Base-by-base conservation (phyloP, 2,329 filamentous ascomycete species). In the Drechmeria coniospora region DNA sequence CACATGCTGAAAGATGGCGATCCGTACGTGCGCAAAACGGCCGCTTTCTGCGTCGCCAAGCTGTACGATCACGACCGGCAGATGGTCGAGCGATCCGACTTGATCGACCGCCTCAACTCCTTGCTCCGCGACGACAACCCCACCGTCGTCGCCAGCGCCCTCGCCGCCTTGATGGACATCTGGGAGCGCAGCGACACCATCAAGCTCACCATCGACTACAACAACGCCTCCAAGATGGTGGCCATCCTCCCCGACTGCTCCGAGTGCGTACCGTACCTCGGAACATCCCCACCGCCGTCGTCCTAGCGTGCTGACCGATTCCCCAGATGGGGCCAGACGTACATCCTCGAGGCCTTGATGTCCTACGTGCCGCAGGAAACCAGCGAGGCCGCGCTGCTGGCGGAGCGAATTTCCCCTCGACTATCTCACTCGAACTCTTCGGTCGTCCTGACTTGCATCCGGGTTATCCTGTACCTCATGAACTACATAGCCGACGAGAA, bases 121-220 rank as follows among this genome's bases (percentile, higher is more conserved):
- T 78, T 98, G 61, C 59, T 98, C 31, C 74, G 84, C 45, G 90
- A 98, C 42, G 87, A 95, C 50, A 98, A 98, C 46, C 87, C 90
- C 1, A 98, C 90, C 0, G 90, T 98, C 3, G 87, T 98, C 14
- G 87, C 90, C 8, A 94, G 86, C 49, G 86, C 92, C 6, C 57
- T 98, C 36, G 87, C 90, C 15, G 68, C 80, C 20, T 53, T 98
- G 45, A 90, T 93, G 72, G 90, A 98, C 53, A 95, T 98, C 27
- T 98, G 90, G 90, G 90, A 95, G 51, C 70, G 87, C 32, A 95
- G 86, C 49, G 87, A 95, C 53, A 83, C 80, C 32, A 98, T 98
- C 54, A 94, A 93, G 51, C 73, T 98, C 36, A 95, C 90, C 4
- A 94, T 98, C 43, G 90, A 98, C 56, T 95, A 98, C 50, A 74